phyloP scores from a whole-genome alignment of 2,329 filamentous ascomycete species.

The Paecilomyces niveus region DNA sequence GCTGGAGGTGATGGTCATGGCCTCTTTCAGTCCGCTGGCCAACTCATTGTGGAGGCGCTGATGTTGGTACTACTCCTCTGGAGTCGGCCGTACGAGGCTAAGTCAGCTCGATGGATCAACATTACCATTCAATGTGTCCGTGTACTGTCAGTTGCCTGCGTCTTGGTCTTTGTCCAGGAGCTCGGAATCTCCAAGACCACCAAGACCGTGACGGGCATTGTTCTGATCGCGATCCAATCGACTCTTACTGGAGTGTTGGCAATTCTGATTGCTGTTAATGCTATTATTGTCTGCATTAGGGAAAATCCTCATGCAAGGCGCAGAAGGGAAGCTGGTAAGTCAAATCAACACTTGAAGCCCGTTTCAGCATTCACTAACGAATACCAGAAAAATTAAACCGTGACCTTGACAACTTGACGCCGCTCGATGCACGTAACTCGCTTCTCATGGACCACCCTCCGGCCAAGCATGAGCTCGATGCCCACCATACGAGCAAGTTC shows the following conservation, averaged over 20 bases:
- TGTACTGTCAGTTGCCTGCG: conserved; percentile 79
- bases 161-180: conserved; percentile 89
- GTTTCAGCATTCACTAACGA: conserved; percentile 14
- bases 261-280: conserved; percentile 83
- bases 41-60: conserved; percentile 71
- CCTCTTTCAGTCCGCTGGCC: conserved; percentile 68
- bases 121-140: conserved; percentile 84
- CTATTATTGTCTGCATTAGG: conserved; percentile 71
- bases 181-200: conserved; percentile 85
- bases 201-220: conserved; percentile 88
- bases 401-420: conserved; percentile 75
- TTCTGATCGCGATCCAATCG: conserved; percentile 85
- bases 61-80: conserved; percentile 76
- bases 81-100: conserved; percentile 78
- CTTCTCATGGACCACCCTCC: conserved; percentile 7
- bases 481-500: conserved; percentile 32
- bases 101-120: conserved; percentile 87
- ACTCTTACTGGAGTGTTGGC: conserved; percentile 74
- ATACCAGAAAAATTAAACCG: conserved; percentile 64
- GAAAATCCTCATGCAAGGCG: conserved; percentile 85
- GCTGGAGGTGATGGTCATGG: conserved; percentile 82
- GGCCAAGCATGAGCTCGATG: conserved; percentile 1
- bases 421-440: conserved; percentile 79
- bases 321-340: conserved; percentile 82
- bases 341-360: not conserved